Base-by-base conservation (phyloP, 2,329 filamentous ascomycete species). In the Fusarium sp. region DNA sequence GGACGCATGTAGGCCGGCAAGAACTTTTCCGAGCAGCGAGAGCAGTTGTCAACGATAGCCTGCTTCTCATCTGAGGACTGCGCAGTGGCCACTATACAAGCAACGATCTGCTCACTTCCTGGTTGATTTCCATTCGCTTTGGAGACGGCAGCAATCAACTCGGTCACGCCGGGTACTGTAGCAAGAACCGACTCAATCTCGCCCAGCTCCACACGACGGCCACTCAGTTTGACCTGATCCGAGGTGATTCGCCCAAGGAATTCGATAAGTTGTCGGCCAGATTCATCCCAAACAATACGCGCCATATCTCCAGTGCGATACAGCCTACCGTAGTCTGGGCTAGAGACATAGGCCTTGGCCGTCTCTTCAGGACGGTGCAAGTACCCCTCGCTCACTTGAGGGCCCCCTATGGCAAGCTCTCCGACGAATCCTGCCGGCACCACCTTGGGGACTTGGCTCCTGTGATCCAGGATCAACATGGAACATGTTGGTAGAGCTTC, bases 391-490 rank as follows among this genome's bases (percentile, higher is more conserved):
- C 73, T 74, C 9, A 96, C 89, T 82, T 96, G 94, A 63, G 93
- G 89, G 10, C 94, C 94, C 22, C 93, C 93, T 79, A 96, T 94
- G 77, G 92, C 95, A 7, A 96, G 85, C 80, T 96, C 93, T 9
- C 94, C 94, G 27, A 93, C 83, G 37, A 89, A 90, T 10, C 94
- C 93, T n/a, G 87, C 81, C 0, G 93, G 93, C 1, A 94, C 83
- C 4, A 90, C 78, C 0, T 86, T 79, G 24, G 90, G 45, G 2
- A 34, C 47, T 42, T 56, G 45, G 5, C 61, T 63, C 18, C 27
- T 56, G n/a, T 63, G 61, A 16, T 63, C 61, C 13, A 82, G 66
- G 24, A 83, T 76, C 31, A 83, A 71, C 59, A 79, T 78, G 11
- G 79, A 77, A 54, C 80, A 83, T 9, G 82, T 84, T 2, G 80